Evolutionary conservation across 768 basidiomycete genomes (phyloP), one percentile per base, ranked within the genome.

Genomic region (Suillus subaureus): DNA sequence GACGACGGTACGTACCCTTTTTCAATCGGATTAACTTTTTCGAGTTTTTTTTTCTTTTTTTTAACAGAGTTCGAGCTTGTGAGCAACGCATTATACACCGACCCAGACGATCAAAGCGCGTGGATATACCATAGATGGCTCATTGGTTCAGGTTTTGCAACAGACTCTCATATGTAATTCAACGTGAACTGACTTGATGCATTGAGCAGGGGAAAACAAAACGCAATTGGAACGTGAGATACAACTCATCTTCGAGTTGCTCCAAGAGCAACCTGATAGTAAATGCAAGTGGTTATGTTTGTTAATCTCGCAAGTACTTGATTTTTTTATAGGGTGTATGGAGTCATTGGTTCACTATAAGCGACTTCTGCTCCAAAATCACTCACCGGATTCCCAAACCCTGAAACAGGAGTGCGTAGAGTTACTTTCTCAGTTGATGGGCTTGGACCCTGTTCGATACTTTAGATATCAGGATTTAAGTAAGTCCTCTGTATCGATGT

Each of bases 101-200:
- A 98, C 72, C 97, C 97, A 4, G 87, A 89, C 54, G 97, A 99
- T 76, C 97, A 99, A 76, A 95, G 94, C 66, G 94, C 93, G 1
- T 99, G 97, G 97, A 87, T 99, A 64, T 99, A 99, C 75, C 97
- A 99, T 72, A 87, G 96, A n/a, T 99, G 97, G 96, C 83, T 99
- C 3, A 85, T 98, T 61, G 94, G 94, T 9, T 77, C 85, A 67
- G 90, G 96, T 90, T 72, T 66, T 83, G 21, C 21, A 37, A 37
- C 52, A 28, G 45, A n/a, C 35, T 62, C 57, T 47, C 18, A 26
- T 45, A n/a, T 42, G 43, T 39, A 26, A 13, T 6, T 28, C 15
- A 58, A 15, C 11, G n/a, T 23, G 2, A 37, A 63, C 31, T n/a
- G 37, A 37, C 45, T 52, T 58, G 42, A 28, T 37, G 26, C 12